Evolutionary conservation across 1,284 basidiomycete genomes (phyloP).

Genomic region (Tremellales sp.): DNA sequence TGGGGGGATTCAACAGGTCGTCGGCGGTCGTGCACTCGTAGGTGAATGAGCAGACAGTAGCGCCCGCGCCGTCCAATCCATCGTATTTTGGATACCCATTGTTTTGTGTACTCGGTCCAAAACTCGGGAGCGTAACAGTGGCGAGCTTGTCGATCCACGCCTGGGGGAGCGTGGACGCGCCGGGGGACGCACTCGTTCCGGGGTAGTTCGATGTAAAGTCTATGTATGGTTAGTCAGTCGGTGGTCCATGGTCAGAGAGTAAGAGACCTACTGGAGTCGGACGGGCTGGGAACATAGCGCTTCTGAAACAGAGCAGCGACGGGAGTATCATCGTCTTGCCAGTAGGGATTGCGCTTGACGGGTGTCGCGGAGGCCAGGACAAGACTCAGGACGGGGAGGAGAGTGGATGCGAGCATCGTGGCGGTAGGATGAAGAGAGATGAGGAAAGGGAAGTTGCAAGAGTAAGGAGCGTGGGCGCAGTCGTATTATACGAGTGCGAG

Average conservation of each 20-base stretch:
- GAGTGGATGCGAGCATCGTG: too few species aligned
- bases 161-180: slow-evolving; percentile 24
- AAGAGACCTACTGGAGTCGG: slow-evolving; percentile 19
- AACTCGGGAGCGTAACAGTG: slow-evolving; percentile 23
- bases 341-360: too few species aligned
- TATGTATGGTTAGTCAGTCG: slow-evolving; percentile 1
- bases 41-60: slow-evolving; percentile 45
- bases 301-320: slow-evolving; percentile 21
- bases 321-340: too few species aligned
- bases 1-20: slow-evolving; percentile 38
- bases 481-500: too few species aligned
- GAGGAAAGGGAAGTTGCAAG: too few species aligned
- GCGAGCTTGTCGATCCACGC: slow-evolving; percentile 41
- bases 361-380: too few species aligned
- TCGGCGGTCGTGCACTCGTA: slow-evolving; percentile 33
- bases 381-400: too few species aligned
- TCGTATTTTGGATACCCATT: slow-evolving; percentile 32
- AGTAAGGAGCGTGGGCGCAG: too few species aligned
- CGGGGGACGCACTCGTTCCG: slow-evolving; percentile 23
- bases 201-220: slow-evolving; percentile 36
- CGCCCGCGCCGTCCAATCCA: slow-evolving; percentile 21
- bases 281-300: slow-evolving; percentile 14
- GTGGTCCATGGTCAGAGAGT: not conserved
- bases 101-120: slow-evolving; percentile 26
- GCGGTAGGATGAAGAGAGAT: too few species aligned